These are phyloP conservation scores for Astrephomene gubernaculifera DNA, from an alignment of 139 green algal species.

Conservation along the genomic window DNA sequence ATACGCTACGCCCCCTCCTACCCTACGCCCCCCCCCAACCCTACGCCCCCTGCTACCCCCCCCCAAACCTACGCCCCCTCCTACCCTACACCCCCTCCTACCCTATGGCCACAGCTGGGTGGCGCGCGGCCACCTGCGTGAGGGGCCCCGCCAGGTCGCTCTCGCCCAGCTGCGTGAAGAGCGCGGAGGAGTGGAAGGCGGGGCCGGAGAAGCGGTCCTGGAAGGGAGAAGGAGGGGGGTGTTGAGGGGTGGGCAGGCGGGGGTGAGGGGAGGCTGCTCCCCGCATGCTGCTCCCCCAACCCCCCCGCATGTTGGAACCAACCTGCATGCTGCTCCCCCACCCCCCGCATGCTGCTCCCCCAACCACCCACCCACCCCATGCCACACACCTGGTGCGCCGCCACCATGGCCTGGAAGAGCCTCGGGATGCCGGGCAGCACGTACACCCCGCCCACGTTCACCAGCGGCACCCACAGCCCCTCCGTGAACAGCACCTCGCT, in stretches of 20 bases:
- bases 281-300: not conserved
- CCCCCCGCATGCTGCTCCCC: not conserved
- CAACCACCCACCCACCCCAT: too few species aligned
- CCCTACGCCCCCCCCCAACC: not conserved
- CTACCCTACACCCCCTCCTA: too few species aligned
- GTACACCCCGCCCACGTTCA: constrained; percentile 68
- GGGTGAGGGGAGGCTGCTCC: too few species aligned
- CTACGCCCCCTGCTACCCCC: too few species aligned
- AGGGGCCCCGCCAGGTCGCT: constrained; percentile 42
- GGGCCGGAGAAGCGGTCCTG: constrained; percentile 55
- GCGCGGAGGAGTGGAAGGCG: not conserved
- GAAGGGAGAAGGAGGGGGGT: not conserved
- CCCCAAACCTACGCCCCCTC: too few species aligned
- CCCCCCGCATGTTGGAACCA: not conserved
- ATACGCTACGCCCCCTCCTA: not conserved
- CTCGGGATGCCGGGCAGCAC: constrained; percentile 83
- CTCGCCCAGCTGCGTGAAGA: constrained; percentile 52
- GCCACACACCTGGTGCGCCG: constrained; percentile 56
- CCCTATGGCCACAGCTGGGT: constrained; percentile 43
- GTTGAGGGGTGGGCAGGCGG: not conserved
- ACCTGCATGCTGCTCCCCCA: not conserved
- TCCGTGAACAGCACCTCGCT: constrained; percentile 52
- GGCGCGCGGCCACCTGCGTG: constrained; percentile 27
- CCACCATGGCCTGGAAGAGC: constrained; percentile 81
- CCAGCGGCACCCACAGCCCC: constrained; percentile 81